These are phyloP conservation scores for Beauveria australis DNA, from an alignment of 2,329 filamentous ascomycete species.

Conservation along the genomic window DNA sequence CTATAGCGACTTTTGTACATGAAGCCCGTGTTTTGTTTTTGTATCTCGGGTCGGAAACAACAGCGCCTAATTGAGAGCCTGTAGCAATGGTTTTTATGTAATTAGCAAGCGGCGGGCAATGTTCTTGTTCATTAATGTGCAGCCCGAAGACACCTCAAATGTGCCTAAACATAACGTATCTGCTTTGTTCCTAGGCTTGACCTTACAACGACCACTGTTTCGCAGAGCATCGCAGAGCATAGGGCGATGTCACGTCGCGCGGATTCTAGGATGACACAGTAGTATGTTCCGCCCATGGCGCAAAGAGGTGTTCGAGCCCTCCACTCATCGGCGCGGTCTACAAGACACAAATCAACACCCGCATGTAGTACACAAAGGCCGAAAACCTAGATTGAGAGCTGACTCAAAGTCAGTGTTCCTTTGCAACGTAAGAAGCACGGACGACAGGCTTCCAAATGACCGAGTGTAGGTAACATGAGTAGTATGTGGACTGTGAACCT, in stretches of 20 bases:
- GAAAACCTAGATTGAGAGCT: not conserved
- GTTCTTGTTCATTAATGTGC: too few species aligned
- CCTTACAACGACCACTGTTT: too few species aligned
- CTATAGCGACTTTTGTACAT: conserved; percentile 34
- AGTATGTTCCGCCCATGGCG: not conserved
- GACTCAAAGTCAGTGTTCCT: too few species aligned
- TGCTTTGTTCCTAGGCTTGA: too few species aligned
- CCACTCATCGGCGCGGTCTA: not conserved
- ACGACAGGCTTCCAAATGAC: too few species aligned
- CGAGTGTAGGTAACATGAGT: too few species aligned
- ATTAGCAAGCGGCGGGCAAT: not conserved
- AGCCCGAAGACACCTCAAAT: too few species aligned
- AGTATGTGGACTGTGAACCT: not conserved
- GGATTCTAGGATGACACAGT: not conserved
- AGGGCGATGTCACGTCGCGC: not conserved
- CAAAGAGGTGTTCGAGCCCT: not conserved
- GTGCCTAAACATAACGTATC: too few species aligned
- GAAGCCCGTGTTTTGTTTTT: not conserved
- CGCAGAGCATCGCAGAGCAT: not conserved
- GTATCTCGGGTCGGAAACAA: too few species aligned
- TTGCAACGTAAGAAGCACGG: too few species aligned
- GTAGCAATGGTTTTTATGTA: not conserved
- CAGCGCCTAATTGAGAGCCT: not conserved
- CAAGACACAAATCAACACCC: not conserved
- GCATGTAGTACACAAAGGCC: not conserved